phyloP scores from a whole-genome alignment of 2,329 filamentous ascomycete genomes.

The Sclerotinia borealis region DNA sequence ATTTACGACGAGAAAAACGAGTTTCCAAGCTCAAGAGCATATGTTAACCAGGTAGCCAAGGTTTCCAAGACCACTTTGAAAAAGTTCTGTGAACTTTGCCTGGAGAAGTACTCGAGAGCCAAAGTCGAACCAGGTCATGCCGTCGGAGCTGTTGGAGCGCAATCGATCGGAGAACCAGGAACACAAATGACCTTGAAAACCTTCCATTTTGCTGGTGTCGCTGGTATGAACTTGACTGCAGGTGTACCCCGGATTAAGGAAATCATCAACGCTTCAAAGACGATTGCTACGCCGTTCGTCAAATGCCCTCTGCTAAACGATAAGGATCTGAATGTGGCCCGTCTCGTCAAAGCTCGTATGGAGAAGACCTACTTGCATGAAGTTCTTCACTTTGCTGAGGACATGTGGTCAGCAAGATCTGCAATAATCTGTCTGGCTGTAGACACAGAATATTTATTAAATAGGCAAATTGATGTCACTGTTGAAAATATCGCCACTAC shows the following conservation, averaged over 20 bases:
- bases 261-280: conserved; percentile 96
- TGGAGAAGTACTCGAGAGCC: conserved; percentile 85
- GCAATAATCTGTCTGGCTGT: conserved; percentile 77
- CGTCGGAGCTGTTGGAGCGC: conserved; percentile 90
- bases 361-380: conserved; percentile 92
- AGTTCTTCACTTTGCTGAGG: conserved; percentile 72
- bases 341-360: conserved; percentile 85
- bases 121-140: conserved; percentile 92
- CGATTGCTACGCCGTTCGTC: conserved; percentile 92
- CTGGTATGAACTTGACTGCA: conserved; percentile 98
- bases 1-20: conserved; percentile 29
- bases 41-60: conserved; percentile 58
- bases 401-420: conserved; percentile 74
- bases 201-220: conserved; percentile 99
- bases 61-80: conserved; percentile 69
- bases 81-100: conserved; percentile 72
- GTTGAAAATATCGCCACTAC: conserved; percentile 67
- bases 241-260: conserved; percentile 99
- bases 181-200: conserved; percentile 99
- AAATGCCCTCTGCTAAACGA: conserved; percentile 76
- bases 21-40: conserved; percentile 16
- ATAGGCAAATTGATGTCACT: conserved; percentile 74
- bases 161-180: conserved; percentile 96
- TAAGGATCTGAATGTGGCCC: conserved; percentile 69
- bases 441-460: conserved; percentile 70